Conservation (phyloP, 1,284 basidiomycete species). For the Cystobasidium pallidum region DNA sequence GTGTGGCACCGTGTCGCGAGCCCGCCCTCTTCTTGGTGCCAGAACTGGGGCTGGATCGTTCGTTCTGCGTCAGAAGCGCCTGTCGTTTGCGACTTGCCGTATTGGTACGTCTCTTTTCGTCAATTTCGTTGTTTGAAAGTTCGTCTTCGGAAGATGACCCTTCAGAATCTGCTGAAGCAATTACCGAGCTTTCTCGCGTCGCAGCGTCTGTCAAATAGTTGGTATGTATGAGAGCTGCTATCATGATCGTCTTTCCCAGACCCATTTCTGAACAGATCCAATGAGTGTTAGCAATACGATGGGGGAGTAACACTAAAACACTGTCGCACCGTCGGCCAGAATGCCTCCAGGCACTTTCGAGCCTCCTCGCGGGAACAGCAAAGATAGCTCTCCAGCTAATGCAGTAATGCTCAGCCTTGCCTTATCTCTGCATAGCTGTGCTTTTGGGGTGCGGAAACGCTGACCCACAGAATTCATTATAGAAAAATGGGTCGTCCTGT, state of each 20-base stretch:
- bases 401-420: background rate
- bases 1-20: slow-evolving; percentile 65
- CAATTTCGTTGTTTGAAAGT: background rate
- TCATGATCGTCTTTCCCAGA: slow-evolving; percentile 97
- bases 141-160: slow-evolving; percentile 45
- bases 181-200: background rate
- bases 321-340: slow-evolving; percentile 70
- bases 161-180: slow-evolving; percentile 35
- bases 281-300: background rate
- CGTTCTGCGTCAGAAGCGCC: slow-evolving; percentile 9
- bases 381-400: slow-evolving; percentile 78
- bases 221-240: slow-evolving; percentile 85
- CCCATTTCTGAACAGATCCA: slow-evolving; percentile 61
- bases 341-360: slow-evolving; percentile 81
- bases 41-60: background rate
- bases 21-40: background rate
- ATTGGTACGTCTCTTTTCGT: background rate
- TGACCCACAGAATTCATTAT: slow-evolving; percentile 56
- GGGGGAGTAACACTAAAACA: background rate
- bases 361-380: slow-evolving; percentile 82
- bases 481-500: slow-evolving; percentile 68
- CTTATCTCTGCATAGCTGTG: too few relatives aligned
- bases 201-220: slow-evolving; percentile 57
- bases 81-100: background rate
- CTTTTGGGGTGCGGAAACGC: background rate